phyloP scores from a whole-genome alignment of 257 asterid genomes.

The Henckelia pumila region DNA sequence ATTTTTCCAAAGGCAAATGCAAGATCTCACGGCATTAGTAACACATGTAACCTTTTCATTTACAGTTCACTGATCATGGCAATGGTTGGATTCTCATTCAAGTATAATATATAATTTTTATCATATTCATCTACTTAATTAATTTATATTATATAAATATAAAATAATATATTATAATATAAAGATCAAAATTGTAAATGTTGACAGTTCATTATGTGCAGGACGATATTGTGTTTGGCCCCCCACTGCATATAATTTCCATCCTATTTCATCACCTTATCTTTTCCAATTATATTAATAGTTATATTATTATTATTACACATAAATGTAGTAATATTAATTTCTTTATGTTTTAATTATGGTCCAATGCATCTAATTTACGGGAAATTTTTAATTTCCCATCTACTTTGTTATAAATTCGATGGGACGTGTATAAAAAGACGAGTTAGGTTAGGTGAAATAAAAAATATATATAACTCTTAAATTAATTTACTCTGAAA shows the following conservation, averaged over 20 bases:
- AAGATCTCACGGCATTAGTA: constrained; percentile 33
- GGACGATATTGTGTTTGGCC: constrained; percentile 31
- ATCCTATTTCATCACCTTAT: constrained; percentile 18
- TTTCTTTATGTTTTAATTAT: too few species aligned
- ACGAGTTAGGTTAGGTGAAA: background rate
- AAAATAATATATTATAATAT: background rate
- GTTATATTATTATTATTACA: too few species aligned
- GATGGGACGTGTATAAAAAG: background rate
- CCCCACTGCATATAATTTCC: constrained; percentile 35
- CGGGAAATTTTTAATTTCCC: too few species aligned
- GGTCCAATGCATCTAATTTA: too few species aligned
- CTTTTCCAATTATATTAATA: constrained; percentile 13
- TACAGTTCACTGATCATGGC: background rate
- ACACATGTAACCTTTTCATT: constrained; percentile 3
- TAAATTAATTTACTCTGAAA: too few species aligned
- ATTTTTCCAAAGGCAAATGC: constrained; percentile 26
- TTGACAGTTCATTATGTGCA: constrained; percentile 30
- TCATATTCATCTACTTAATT: constrained; percentile 5
- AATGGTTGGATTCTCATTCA: constrained; percentile 14
- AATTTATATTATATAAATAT: background rate
- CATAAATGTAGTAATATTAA: too few species aligned
- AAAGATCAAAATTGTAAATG: constrained; percentile 22
- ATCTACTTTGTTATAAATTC: background rate
- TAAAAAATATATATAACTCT: background rate
- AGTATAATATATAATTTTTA: background rate